phyloP scores from a whole-genome alignment of 106 monocot genomes.

The Allium cepa region DNA sequence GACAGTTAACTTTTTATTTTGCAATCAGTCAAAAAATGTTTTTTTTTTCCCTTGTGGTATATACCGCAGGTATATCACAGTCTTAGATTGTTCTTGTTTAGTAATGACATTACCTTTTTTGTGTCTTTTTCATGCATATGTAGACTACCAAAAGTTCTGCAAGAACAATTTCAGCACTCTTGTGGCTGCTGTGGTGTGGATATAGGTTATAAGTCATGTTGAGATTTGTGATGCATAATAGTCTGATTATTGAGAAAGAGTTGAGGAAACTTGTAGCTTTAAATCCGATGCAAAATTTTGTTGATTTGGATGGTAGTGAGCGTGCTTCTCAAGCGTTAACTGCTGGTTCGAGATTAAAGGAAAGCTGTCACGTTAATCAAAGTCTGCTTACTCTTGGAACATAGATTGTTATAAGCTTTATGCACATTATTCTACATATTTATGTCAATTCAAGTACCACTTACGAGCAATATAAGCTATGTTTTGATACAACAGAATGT shows the following conservation, averaged over 20 bases:
- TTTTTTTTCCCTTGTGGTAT: too few species aligned
- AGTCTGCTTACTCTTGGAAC: conserved; percentile 70
- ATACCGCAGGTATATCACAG: too few species aligned
- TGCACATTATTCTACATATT: background rate
- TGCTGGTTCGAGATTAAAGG: conserved; percentile 56
- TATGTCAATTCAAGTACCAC: too few species aligned
- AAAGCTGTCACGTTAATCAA: conserved; percentile 69
- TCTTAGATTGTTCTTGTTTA: too few species aligned
- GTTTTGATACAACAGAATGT: too few species aligned
- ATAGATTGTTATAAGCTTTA: conserved; percentile 24
- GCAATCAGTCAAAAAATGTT: background rate
- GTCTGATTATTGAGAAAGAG: too few species aligned
- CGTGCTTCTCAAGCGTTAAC: conserved; percentile 57
- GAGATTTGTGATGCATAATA: too few species aligned
- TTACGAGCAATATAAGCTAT: too few species aligned
- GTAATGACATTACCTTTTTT: background rate
- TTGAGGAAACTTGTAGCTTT: too few species aligned
- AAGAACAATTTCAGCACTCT: conserved; percentile 37
- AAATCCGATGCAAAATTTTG: conserved; percentile 39
- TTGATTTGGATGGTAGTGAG: conserved; percentile 77
- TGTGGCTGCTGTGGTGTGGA: conserved; percentile 52
- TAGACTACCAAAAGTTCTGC: conserved; percentile 58
- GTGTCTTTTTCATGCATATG: background rate
- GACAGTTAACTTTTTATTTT: conserved; percentile 15
- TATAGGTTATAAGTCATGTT: too few species aligned